Percentiles rank a stretch among this genome's conserved stretches.
Evolutionary conservation across 805 yeast genomes (phyloP).

Genomic region (Wickerhamiella allomyrinae): DNA sequence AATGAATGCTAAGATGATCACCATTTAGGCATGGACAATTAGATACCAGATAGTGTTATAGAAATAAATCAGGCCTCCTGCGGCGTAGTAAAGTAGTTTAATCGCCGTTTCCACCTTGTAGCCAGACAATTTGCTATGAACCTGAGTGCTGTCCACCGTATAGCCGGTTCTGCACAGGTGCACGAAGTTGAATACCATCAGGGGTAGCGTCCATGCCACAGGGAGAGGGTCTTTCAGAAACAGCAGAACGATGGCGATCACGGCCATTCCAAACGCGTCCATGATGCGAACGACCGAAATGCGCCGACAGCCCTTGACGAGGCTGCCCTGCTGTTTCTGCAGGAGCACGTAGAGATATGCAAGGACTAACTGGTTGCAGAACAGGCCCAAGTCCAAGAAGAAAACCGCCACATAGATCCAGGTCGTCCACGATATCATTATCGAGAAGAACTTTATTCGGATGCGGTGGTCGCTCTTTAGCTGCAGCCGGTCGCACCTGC

Average conservation of each 20-base stretch:
- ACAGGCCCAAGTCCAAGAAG: constrained; percentile 15
- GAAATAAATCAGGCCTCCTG: constrained; percentile 88
- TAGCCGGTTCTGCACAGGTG: constrained; percentile 69
- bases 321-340: constrained; percentile 87
- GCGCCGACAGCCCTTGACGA: constrained; percentile 88
- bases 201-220: constrained; percentile 67
- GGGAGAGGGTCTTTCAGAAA: constrained; percentile 88
- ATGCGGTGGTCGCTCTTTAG: too few relatives aligned
- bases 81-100: constrained; percentile 79
- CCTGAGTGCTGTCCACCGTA: constrained; percentile 90
- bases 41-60: constrained; percentile 64
- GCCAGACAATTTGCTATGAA: constrained; percentile 81
- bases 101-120: constrained; percentile 86
- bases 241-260: constrained; percentile 54
- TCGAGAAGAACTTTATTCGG: too few relatives aligned
- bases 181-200: constrained; percentile 70
- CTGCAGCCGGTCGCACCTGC: too few relatives aligned
- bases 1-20: neutral
- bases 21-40: constrained; percentile 11
- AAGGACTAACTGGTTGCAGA: constrained; percentile 18
- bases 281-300: constrained; percentile 51
- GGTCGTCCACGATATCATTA: constrained; percentile 7
- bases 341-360: constrained; percentile 16
- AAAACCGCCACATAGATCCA: constrained; percentile 13
- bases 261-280: constrained; percentile 67